Evolutionary conservation across 768 basidiomycete species (phyloP).

Genomic region (Lactarius deliciosus): DNA sequence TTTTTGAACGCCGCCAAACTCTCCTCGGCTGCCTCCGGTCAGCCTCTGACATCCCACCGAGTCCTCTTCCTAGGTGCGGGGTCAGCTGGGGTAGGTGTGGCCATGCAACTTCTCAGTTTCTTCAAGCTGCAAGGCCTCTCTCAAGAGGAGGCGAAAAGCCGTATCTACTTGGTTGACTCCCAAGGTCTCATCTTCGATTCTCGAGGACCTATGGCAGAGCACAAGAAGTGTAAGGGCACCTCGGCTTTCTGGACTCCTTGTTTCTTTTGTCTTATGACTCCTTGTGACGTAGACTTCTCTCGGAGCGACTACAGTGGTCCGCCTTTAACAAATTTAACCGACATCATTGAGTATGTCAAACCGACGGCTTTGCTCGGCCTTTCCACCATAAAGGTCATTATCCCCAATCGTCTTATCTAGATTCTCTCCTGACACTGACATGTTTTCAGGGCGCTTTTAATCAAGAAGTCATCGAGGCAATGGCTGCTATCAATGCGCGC

Average conservation of each 20-base stretch:
- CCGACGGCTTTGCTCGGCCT: slow-evolving; percentile 90
- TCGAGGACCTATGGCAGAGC: slow-evolving; percentile 70
- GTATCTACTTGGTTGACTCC: slow-evolving; percentile 84
- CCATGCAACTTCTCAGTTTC: slow-evolving; percentile 84
- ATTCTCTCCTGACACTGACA: background rate
- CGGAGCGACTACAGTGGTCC: slow-evolving; percentile 76
- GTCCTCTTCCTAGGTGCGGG: slow-evolving; percentile 95
- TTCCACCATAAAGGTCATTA: slow-evolving; percentile 68
- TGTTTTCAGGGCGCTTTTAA: slow-evolving; percentile 65
- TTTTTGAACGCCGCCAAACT: slow-evolving; percentile 86
- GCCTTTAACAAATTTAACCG: slow-evolving; percentile 69
- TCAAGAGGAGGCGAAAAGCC: slow-evolving; percentile 69
- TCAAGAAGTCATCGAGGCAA: slow-evolving; percentile 64
- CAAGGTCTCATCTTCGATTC: slow-evolving; percentile 80
- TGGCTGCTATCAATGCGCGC: slow-evolving; percentile 75
- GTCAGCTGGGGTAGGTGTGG: slow-evolving; percentile 90
- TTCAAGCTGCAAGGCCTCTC: slow-evolving; percentile 79
- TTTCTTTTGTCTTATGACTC: slow-evolving; percentile 12
- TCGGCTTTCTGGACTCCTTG: background rate
- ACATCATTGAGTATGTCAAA: slow-evolving; percentile 77
- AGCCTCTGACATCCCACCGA: slow-evolving; percentile 66
- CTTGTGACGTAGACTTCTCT: slow-evolving; percentile 63
- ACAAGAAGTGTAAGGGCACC: slow-evolving; percentile 69
- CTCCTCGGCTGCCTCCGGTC: slow-evolving; percentile 67
- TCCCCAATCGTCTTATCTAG: background rate